Conservation (phyloP, 2,329 filamentous ascomycete genomes). For the Beauveria brongniartii region DNA sequence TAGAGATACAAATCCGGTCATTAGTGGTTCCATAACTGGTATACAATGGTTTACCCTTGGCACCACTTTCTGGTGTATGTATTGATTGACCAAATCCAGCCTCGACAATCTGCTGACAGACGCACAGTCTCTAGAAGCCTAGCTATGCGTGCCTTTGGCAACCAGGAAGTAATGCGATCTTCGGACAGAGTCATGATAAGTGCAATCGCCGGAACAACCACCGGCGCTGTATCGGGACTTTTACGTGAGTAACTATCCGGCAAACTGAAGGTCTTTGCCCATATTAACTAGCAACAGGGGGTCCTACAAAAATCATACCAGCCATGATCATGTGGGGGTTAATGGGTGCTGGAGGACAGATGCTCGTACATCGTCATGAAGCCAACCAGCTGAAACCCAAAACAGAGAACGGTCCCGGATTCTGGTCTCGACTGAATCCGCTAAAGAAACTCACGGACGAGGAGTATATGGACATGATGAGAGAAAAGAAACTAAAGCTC, state of each 20-base stretch:
- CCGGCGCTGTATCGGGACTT: constrained; percentile 52
- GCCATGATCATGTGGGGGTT: constrained; percentile 41
- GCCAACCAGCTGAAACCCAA: constrained; percentile 18
- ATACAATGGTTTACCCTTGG: constrained; percentile 77
- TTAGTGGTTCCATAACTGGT: constrained; percentile 66
- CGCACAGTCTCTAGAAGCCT: constrained; percentile 40
- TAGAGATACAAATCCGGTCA: constrained; percentile 54
- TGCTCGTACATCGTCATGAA: constrained; percentile 26
- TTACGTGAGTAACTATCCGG: constrained; percentile 34
- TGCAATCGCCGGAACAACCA: constrained; percentile 60
- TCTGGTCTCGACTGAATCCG: constrained; percentile 62
- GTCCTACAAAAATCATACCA: constrained; percentile 44
- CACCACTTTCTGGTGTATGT: constrained; percentile 65
- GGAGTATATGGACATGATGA: constrained; percentile 63
- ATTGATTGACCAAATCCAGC: background rate
- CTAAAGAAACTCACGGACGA: constrained; percentile 62
- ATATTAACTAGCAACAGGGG: constrained; percentile 31
- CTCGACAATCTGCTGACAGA: background rate
- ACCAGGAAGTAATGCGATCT: constrained; percentile 43
- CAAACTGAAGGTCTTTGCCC: background rate
- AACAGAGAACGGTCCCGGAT: constrained; percentile 31
- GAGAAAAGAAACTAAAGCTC: constrained; percentile 61
- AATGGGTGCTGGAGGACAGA: constrained; percentile 32
- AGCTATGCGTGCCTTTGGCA: constrained; percentile 39
- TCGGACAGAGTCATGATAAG: constrained; percentile 59